Conservation (phyloP, 805 yeast species). For the Kregervanrija delftensis region DNA sequence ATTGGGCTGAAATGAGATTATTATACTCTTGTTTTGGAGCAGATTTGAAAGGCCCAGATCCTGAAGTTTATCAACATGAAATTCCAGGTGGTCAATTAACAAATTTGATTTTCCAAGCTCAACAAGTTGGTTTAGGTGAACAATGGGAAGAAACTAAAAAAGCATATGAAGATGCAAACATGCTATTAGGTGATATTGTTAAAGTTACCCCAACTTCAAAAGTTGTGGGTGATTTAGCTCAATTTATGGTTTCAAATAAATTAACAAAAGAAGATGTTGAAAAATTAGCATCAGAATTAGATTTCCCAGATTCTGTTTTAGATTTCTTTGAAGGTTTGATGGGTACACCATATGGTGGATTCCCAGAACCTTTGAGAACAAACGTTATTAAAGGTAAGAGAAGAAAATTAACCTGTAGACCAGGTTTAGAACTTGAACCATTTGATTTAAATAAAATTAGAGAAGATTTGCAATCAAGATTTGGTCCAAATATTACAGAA, state of each 20-base stretch:
- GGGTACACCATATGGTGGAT: constrained; percentile 99
- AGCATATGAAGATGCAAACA: constrained; percentile 88
- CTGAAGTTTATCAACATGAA: constrained; percentile 97
- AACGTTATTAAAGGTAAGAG: constrained; percentile 89
- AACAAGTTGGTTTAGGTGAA: constrained; percentile 95
- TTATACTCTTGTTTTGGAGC: constrained; percentile 97
- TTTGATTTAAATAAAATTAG: constrained; percentile 66
- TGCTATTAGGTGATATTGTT: constrained; percentile 89
- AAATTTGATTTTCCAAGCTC: constrained; percentile 97
- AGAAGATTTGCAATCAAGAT: constrained; percentile 69
- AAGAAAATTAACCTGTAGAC: constrained; percentile 80
- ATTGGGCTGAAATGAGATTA: constrained; percentile 99
- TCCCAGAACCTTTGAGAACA: constrained; percentile 98
- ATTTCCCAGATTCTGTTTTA: constrained; percentile 97
- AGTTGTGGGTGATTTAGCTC: constrained; percentile 99
- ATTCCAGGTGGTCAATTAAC: constrained; percentile 99
- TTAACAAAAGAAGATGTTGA: constrained; percentile 77
- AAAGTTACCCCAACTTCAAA: constrained; percentile 99
- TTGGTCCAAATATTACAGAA: constrained; percentile 69
- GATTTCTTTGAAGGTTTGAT: constrained; percentile 98
- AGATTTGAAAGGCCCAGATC: constrained; percentile 98
- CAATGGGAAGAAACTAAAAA: constrained; percentile 95
- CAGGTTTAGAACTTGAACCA: constrained; percentile 87
- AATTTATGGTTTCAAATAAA: constrained; percentile 96
- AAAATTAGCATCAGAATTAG: constrained; percentile 82